Conservation (phyloP, 129 eudicot species). For the Saposhnikovia divaricata region DNA sequence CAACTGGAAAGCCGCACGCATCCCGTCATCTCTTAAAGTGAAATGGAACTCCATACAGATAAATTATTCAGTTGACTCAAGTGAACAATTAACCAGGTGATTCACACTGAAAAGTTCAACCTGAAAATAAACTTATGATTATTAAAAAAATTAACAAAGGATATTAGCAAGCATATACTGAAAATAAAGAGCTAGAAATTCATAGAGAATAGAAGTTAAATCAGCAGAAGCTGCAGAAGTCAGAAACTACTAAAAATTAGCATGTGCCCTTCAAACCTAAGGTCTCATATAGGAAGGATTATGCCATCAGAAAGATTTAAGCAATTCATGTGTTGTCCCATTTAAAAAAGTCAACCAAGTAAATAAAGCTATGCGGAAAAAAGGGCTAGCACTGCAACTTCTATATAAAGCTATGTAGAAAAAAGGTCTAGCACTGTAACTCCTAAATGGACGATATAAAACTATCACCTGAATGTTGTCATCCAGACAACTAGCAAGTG, state of each 20-base stretch:
- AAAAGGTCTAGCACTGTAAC: not conserved
- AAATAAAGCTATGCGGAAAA: not conserved
- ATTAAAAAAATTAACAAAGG: constrained; percentile 6
- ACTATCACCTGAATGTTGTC: not conserved
- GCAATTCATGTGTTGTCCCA: not conserved
- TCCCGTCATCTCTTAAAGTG: constrained; percentile 84
- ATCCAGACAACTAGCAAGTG: not conserved
- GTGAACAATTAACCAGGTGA: constrained; percentile 88
- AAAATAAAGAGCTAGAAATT: not conserved
- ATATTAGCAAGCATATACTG: not conserved
- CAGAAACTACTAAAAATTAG: not conserved
- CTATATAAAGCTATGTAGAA: not conserved
- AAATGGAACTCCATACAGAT: constrained; percentile 99
- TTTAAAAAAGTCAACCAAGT: not conserved
- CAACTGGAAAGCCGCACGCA: constrained; percentile 99
- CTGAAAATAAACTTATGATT: constrained; percentile 32
- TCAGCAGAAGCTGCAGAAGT: not conserved
- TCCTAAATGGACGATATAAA: not conserved
- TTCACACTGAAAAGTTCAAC: constrained; percentile 97
- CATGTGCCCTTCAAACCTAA: not conserved
- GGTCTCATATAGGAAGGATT: not conserved
- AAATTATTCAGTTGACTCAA: constrained; percentile 96
- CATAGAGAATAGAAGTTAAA: not conserved
- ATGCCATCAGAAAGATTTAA: not conserved
- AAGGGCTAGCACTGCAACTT: not conserved